A percentile compares a stretch with the other conserved stretches of the same genome.
Conservation (phyloP, 2,329 filamentous ascomycete genomes). For the Penicillium thymicola region DNA sequence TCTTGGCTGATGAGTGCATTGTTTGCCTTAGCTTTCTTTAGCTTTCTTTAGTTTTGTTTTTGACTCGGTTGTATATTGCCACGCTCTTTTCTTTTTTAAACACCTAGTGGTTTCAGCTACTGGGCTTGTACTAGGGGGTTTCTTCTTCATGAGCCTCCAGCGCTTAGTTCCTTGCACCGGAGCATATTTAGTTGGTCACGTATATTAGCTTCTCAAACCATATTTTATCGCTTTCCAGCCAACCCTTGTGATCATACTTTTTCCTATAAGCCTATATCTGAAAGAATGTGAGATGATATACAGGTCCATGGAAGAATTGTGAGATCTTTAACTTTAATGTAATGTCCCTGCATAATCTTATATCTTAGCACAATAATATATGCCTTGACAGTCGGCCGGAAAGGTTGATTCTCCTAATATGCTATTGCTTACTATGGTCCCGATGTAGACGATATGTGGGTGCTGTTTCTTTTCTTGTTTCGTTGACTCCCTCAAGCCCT, state of each 20-base stretch:
- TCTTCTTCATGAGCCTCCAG: not conserved
- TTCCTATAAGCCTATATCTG: not conserved
- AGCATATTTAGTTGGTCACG: not conserved
- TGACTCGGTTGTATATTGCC: not conserved
- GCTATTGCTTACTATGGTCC: not conserved
- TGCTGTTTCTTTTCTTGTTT: not conserved
- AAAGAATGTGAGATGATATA: not conserved
- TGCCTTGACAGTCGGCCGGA: not conserved
- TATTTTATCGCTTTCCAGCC: not conserved
- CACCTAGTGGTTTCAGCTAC: not conserved
- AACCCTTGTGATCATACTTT: not conserved
- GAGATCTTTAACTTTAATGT: slow-evolving; percentile 9
- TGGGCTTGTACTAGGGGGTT: not conserved
- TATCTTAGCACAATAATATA: slow-evolving; percentile 1
- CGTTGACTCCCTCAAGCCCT: no score
- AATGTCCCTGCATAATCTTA: slow-evolving; percentile 6
- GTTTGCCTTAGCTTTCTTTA: not conserved
- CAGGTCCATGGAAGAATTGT: not conserved
- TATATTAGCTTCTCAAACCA: not conserved
- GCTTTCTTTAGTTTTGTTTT: no score
- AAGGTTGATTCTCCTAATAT: not conserved
- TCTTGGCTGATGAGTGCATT: not conserved
- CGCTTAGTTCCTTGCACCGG: not conserved
- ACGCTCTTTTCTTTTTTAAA: not conserved
- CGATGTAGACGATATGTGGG: not conserved